These are phyloP conservation scores for Penicillium manginii DNA, from an alignment of 495 filamentous ascomycete species.

Conservation along the genomic window DNA sequence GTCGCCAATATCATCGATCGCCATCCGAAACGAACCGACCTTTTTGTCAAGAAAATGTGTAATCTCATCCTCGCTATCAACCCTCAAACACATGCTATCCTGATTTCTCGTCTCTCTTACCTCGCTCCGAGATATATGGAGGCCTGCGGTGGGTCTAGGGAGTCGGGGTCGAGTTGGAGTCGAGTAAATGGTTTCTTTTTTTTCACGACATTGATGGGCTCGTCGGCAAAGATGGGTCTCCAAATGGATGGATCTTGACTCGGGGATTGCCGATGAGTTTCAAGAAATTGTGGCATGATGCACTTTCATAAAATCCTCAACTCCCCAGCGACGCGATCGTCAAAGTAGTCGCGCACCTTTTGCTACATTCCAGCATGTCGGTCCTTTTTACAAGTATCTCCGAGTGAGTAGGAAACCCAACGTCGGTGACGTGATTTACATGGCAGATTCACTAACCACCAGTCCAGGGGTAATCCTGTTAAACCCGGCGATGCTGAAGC, in stretches of 20 bases:
- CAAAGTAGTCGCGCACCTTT: neutral
- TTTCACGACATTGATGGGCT: conserved; percentile 3
- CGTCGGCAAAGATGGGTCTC: conserved; percentile 14
- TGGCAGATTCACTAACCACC: conserved; percentile 5
- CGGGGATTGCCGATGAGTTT: conserved; percentile 14
- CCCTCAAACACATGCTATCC: neutral
- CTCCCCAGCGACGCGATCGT: neutral
- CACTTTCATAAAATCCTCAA: conserved; percentile 12
- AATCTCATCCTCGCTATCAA: neutral
- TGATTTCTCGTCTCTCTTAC: neutral
- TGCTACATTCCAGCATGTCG: conserved; percentile 26
- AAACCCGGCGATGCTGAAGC: conserved; percentile 32
- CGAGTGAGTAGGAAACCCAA: conserved; percentile 22
- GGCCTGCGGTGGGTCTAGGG: conserved; percentile 11
- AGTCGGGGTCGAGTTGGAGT: conserved; percentile 28
- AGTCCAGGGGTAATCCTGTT: conserved; percentile 31
- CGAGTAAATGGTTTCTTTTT: neutral
- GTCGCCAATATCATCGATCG: conserved; percentile 6
- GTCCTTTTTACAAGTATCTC: conserved; percentile 41
- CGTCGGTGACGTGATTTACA: neutral
- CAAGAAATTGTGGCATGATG: conserved; percentile 7
- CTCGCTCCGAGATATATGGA: conserved; percentile 3
- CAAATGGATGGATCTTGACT: conserved; percentile 1
- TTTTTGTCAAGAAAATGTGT: conserved; percentile 3
- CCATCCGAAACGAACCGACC: neutral